Conservation (phyloP, 257 asterid species). For the Solanum ossicruentum region DNA sequence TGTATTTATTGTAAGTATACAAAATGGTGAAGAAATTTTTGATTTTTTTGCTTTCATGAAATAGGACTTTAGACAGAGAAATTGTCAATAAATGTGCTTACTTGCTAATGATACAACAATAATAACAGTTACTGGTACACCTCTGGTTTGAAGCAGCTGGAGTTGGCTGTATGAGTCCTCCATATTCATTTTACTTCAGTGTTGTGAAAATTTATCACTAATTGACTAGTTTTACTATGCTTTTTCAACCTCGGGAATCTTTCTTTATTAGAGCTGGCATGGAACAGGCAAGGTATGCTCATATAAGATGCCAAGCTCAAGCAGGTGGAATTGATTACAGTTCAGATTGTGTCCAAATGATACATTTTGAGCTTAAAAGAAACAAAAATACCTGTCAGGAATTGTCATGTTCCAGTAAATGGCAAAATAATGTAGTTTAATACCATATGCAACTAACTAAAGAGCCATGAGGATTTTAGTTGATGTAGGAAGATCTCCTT, state of each 20-base stretch:
- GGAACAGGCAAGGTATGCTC: background rate
- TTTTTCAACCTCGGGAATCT: background rate
- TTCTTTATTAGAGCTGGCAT: background rate
- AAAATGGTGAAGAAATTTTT: background rate
- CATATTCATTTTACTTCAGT: background rate
- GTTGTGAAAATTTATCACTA: background rate
- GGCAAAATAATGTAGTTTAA: background rate
- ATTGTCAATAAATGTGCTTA: background rate
- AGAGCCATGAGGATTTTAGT: background rate
- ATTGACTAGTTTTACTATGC: background rate
- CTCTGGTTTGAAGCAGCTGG: background rate
- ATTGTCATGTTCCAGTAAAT: background rate
- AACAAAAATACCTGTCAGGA: background rate
- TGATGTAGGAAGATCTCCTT: background rate
- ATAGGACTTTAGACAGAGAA: background rate
- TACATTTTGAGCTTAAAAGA: background rate
- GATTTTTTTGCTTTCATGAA: background rate
- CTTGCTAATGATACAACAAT: background rate
- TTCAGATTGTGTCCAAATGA: background rate
- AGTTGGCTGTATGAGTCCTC: background rate
- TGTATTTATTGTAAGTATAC: background rate
- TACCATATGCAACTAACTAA: background rate
- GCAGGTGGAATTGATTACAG: background rate
- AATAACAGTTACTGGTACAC: background rate
- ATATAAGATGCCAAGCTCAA: background rate